Evolutionary conservation across 148 eudicot genomes (phyloP).

Genomic region (Camellia lanceoleosa): DNA sequence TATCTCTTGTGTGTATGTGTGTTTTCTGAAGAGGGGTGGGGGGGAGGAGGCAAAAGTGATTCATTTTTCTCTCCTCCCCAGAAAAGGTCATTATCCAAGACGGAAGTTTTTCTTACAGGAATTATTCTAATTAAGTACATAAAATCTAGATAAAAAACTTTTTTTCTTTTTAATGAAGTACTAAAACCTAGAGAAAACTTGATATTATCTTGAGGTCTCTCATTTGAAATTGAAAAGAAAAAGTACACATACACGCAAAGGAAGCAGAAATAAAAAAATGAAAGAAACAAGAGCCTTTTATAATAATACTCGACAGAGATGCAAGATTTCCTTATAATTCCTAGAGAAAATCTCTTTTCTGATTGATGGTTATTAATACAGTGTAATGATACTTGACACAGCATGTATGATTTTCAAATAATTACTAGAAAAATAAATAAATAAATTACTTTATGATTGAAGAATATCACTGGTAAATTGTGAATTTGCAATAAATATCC

Average conservation of each 20-base stretch:
- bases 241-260: not conserved
- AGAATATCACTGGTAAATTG: too few relatives aligned
- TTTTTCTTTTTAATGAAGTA: too few relatives aligned
- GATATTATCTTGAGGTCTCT: not conserved
- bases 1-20: not conserved
- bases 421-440: too few relatives aligned
- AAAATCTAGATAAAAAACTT: not conserved
- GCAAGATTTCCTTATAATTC: not conserved
- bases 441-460: too few relatives aligned
- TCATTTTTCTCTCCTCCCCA: not conserved
- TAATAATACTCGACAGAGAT: not conserved
- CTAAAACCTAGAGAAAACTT: not conserved
- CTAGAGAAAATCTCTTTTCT: not conserved
- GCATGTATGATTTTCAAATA: too few relatives aligned
- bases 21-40: too few relatives aligned
- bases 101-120: not conserved
- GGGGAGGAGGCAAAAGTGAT: too few relatives aligned
- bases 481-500: not conserved
- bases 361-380: too few relatives aligned
- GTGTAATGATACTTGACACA: too few relatives aligned
- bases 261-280: not conserved
- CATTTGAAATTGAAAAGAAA: not conserved
- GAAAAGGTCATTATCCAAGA: not conserved
- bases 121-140: not conserved
- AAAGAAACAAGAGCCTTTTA: not conserved